Conservation (phyloP, 805 yeast genomes). For the Lipomyces oligophaga region DNA sequence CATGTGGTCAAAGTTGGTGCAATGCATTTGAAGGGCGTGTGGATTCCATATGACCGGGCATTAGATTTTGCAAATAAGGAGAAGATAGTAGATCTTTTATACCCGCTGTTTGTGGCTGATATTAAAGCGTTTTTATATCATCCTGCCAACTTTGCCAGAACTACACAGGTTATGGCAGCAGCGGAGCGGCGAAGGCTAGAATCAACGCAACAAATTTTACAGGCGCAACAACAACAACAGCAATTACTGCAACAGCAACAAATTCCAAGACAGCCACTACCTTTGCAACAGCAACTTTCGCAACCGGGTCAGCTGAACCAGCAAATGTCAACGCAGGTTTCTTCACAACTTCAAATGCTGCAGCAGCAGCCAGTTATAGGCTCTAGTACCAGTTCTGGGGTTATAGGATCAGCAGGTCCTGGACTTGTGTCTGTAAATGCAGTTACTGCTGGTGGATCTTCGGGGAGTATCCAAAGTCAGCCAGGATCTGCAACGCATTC, state of each 20-base stretch:
- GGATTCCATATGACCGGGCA: conserved; percentile 87
- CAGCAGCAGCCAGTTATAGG: neutral
- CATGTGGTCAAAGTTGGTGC: conserved; percentile 84
- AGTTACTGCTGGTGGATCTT: neutral
- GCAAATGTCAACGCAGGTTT: conserved; percentile 1
- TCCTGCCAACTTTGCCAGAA: conserved; percentile 36
- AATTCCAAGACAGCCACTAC: neutral
- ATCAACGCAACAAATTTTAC: conserved; percentile 9
- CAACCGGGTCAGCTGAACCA: conserved; percentile 5
- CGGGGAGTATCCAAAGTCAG: neutral
- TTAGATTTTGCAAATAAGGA: conserved; percentile 75
- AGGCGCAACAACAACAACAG: conserved; percentile 6
- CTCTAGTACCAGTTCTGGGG: no score
- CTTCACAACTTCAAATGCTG: neutral
- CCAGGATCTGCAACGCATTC: neutral
- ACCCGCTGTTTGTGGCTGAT: conserved; percentile 71
- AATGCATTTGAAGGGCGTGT: conserved; percentile 84
- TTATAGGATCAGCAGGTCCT: no score
- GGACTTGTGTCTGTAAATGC: neutral
- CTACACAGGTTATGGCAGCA: conserved; percentile 37
- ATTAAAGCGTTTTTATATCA: conserved; percentile 46
- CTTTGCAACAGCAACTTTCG: neutral
- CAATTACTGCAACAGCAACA: conserved; percentile 6
- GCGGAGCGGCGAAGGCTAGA: conserved; percentile 34
- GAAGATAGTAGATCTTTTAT: conserved; percentile 63